Base-by-base conservation (phyloP, 768 basidiomycete species). In the Astraeus odoratus region DNA sequence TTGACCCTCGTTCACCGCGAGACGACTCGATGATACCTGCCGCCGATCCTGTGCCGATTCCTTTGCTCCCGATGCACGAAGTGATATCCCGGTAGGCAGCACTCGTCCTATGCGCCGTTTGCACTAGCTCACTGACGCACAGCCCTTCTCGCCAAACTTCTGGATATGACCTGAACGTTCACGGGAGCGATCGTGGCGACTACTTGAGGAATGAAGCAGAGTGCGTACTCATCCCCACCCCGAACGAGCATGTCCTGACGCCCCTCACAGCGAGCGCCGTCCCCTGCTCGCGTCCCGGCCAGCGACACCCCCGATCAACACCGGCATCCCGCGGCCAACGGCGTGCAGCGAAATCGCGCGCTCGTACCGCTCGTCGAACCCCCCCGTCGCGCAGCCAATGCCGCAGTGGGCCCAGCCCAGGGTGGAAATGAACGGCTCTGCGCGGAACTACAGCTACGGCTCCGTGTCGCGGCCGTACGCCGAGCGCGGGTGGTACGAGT, bases 401-500 rank as follows among this genome's bases (percentile, higher is more conserved):
- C 61, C 62, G 1, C 57, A 56, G 29, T 61, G 61, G 50, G 59
- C 62, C 8, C 57, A 51, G 13, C 55, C 36, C 6, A 53, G 42
- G 1, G 59, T 64, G 38, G 42, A 61, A 9, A 52, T 54, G 37
- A 65, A 63, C 34, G 61, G 64, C 2, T 59, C 62, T 8, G 61
- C 64, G 18, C 61, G 53, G n/a, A 54, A 39, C 40, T 52, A 60
- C 16, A 20, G 50, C 9, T 63, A 63, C 29, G 62, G 62, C 10
- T 53, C 62, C 10, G 51, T 62, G 2, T 43, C 52, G 0, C 51
- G 51, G 0, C 61, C 57, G 0, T 56, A 61, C 26, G 38, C 46
- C 23, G 30, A 13, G 15, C 73, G 81, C 16, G 88, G 88, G 3
- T 90, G 87, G 87, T 69, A 76, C 39, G 84, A 83, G 55, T 78